These are phyloP conservation scores for Digitaria exilis DNA, from an alignment of 202 grass and related monocot genomes.

Conservation along the genomic window DNA sequence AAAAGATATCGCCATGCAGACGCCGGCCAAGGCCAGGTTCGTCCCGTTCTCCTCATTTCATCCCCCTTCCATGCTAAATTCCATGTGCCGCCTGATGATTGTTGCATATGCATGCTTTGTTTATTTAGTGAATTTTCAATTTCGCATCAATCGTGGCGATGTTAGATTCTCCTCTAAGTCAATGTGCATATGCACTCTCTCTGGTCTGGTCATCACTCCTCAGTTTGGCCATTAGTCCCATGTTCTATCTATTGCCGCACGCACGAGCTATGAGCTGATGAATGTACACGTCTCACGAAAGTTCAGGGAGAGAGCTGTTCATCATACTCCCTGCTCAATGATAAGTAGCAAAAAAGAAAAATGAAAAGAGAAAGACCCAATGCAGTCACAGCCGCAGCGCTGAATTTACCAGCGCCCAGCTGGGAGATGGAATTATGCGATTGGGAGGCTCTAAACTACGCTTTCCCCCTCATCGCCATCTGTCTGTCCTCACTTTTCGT, in stretches of 20 bases:
- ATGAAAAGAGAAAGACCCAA: neutral
- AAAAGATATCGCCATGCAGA: conserved; percentile 63
- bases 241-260: neutral
- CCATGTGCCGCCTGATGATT: conserved; percentile 52
- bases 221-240: neutral
- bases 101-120: conserved; percentile 5
- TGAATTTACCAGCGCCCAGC: neutral
- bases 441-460: conserved; percentile 31
- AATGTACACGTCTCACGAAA: neutral
- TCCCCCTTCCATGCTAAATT: conserved; percentile 21
- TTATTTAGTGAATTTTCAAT: conserved; percentile 17
- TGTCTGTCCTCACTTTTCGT: neutral
- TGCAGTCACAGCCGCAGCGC: neutral
- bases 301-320: conserved; percentile 19
- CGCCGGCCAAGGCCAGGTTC: conserved; percentile 71
- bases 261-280: neutral
- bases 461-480: conserved; percentile 1
- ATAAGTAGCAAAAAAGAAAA: neutral
- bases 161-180: conserved; percentile 52
- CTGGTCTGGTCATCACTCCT: neutral
- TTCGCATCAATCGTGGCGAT: conserved; percentile 19
- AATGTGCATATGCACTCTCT: conserved; percentile 35
- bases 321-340: neutral
- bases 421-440: neutral
- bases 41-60: conserved; percentile 27